Evolutionary conservation across 2,329 filamentous ascomycete genomes (phyloP), one percentile per base, ranked within the genome.

Genomic region (Emericellopsis cladophorae): DNA sequence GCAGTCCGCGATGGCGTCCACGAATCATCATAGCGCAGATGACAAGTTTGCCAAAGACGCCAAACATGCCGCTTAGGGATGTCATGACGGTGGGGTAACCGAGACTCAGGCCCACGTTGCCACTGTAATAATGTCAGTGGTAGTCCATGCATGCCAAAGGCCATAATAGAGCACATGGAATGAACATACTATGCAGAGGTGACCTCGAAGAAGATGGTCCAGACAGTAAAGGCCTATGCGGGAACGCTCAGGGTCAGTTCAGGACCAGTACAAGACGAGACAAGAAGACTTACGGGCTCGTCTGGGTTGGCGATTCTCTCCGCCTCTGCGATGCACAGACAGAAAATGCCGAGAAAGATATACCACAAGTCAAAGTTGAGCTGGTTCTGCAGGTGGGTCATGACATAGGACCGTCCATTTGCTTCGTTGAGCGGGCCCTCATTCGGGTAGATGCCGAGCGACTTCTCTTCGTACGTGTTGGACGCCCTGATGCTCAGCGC

Each of bases 401-500:
- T 26, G 4, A 64, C 40, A 37, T 63, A 62, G 4, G 43, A 42
- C 6, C 16, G 21, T 8, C 40, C 36, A 22, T 15, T 41, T 7
- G 53, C 7, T 14, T 35, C 32, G 8, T 35, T 21, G 18, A 35
- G n/a, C 32, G 9, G n/a, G n/a, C 8, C 31, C 16, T 62, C 54
- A n/a, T 59, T 51, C 10, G 60, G 56, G 49, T 79, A 81, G 22
- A 80, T 67, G 1, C 76, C 78, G 5, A 82, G 55, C 37, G 70
- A 73, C 36, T 68, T 66, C 51, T 79, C 76, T 55, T 80, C 74
- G 52, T 79, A 79, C 5, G 74, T 70, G 45, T 76, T 79, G 26
- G 67, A 71, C 40, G 72, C 68, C 35, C 76, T 68, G 56, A 80
- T 76, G 15, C 66, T 74, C 40, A 80, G 76, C 12, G 73, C 74